These are phyloP conservation scores for Mycena indigotica DNA, from an alignment of 768 basidiomycete species.

Conservation along the genomic window DNA sequence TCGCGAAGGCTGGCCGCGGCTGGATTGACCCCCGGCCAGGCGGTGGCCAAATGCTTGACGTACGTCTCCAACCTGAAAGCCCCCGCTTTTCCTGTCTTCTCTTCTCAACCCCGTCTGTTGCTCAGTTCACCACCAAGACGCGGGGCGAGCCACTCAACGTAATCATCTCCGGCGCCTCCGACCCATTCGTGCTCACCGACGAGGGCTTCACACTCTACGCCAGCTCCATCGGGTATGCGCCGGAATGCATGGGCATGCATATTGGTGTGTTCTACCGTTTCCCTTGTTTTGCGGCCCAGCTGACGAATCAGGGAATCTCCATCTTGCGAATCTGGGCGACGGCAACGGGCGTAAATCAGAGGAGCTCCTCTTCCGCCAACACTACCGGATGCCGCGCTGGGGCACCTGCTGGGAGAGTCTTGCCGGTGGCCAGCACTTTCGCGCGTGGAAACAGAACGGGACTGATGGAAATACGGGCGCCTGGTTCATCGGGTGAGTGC, in stretches of 20 bases:
- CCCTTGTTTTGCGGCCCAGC: background rate
- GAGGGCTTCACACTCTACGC: conserved; percentile 65
- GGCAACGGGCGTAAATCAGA: conserved; percentile 72
- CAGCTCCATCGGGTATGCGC: conserved; percentile 80
- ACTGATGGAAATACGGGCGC: conserved; percentile 70
- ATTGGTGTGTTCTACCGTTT: conserved; percentile 1
- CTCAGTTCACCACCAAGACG: conserved; percentile 62
- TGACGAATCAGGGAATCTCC: conserved; percentile 68
- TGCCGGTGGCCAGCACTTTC: conserved; percentile 84
- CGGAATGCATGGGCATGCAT: conserved; percentile 74
- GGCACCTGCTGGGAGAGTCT: conserved; percentile 91
- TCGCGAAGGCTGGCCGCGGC: background rate
- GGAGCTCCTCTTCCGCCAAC: conserved; percentile 73
- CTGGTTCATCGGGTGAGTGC: conserved; percentile 79
- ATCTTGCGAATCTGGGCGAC: conserved; percentile 83
- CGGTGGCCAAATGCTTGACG: conserved; percentile 79
- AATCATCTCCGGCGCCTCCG: conserved; percentile 77
- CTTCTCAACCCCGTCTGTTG: background rate
- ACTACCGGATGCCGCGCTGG: conserved; percentile 72
- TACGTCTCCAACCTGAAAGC: conserved; percentile 47
- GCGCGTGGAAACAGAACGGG: conserved; percentile 89
- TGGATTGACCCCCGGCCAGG: conserved; percentile 71
- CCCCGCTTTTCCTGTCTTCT: background rate
- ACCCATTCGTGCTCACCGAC: conserved; percentile 79
- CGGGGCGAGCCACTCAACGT: conserved; percentile 84